These are phyloP conservation scores for Silene uniflora DNA, from an alignment of 148 eudicot genomes.

Conservation along the genomic window DNA sequence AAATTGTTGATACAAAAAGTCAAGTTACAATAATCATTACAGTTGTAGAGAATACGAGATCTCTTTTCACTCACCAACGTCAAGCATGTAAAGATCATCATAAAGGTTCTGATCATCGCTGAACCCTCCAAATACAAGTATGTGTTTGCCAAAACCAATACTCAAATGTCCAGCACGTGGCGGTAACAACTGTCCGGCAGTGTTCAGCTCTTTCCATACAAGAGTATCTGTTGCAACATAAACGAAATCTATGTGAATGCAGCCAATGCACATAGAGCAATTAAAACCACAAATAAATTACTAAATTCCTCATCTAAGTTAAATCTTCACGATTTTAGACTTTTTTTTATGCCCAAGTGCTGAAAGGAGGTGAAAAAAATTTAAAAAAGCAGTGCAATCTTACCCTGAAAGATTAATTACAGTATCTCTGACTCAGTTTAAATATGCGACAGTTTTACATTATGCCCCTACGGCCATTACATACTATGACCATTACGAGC, in stretches of 20 bases:
- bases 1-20: constrained; percentile 2
- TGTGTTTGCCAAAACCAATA: constrained; percentile 60
- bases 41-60: constrained; percentile 2
- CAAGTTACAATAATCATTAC: background rate
- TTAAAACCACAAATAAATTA: background rate
- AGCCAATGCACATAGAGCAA: constrained; percentile 5
- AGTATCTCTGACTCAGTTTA: no score
- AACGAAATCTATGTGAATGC: constrained; percentile 5
- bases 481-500: background rate
- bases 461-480: background rate
- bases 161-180: constrained; percentile 97
- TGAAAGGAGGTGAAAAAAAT: no score
- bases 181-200: constrained; percentile 73
- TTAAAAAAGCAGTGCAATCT: no score
- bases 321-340: no score
- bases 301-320: background rate
- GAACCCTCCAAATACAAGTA: constrained; percentile 95
- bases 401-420: no score
- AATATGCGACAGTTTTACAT: no score
- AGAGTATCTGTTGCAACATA: constrained; percentile 58
- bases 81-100: constrained; percentile 81
- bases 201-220: constrained; percentile 72
- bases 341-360: no score
- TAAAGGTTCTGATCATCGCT: constrained; percentile 72
- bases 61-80: constrained; percentile 54